Percentiles rank a stretch among this genome's conserved stretches.
Evolutionary conservation across 108 stramenopile genomes (phyloP).

Genomic region (Asterionellopsis glacialis): DNA sequence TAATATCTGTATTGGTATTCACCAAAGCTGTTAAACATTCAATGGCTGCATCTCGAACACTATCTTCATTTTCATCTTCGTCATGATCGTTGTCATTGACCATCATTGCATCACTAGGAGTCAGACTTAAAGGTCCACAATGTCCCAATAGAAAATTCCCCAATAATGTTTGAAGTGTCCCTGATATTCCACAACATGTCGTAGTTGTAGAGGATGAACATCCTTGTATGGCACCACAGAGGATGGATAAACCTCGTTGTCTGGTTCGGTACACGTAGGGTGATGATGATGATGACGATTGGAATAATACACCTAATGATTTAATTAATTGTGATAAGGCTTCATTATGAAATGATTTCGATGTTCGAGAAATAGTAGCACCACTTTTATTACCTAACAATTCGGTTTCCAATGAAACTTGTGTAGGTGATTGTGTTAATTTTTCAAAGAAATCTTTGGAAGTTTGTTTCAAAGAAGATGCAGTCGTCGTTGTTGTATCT

Average conservation of each 20-base stretch:
- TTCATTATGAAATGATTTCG: constrained; percentile 23
- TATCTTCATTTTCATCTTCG: constrained; percentile 36
- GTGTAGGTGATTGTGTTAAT: neutral
- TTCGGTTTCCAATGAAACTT: neutral
- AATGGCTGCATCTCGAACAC: constrained; percentile 60
- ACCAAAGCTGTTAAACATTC: constrained; percentile 32
- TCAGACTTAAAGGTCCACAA: constrained; percentile 44
- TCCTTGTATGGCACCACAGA: neutral
- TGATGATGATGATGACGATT: neutral
- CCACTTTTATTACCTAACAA: neutral
- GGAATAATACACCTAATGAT: constrained; percentile 28
- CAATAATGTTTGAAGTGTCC: constrained; percentile 4
- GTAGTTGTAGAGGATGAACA: constrained; percentile 2
- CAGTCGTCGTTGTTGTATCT: too few species aligned
- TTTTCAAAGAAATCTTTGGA: neutral
- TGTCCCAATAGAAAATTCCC: constrained; percentile 49
- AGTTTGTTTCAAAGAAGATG: neutral
- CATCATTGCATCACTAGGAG: constrained; percentile 9
- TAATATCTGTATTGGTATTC: constrained; percentile 5
- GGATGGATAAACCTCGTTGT: neutral
- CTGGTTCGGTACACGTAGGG: neutral
- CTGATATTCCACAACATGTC: too few species aligned
- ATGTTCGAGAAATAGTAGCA: neutral
- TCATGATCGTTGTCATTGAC: neutral
- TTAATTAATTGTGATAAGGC: constrained; percentile 29